A percentile compares a stretch with the other conserved stretches of the same genome.
phyloP scores from a whole-genome alignment of 2,329 filamentous ascomycete genomes.

The Gnomoniopsis smithogilvyi region DNA sequence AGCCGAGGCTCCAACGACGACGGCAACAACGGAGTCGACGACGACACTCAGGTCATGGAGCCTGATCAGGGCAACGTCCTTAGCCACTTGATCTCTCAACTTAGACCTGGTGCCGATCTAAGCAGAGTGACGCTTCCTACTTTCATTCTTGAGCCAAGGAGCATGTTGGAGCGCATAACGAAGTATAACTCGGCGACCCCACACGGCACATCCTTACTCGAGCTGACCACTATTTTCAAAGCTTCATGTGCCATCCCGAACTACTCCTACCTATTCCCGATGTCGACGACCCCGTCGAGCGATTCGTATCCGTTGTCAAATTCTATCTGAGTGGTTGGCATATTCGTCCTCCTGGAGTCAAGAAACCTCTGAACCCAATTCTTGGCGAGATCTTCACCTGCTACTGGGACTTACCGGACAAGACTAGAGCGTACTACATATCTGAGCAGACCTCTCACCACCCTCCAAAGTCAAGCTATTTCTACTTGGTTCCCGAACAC shows the following conservation, averaged over 20 bases:
- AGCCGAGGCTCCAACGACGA: conserved; percentile 58
- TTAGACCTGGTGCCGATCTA: conserved; percentile 91
- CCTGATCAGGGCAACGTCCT: conserved; percentile 95
- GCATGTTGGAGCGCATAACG: conserved; percentile 97
- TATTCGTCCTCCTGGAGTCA: conserved; percentile 94
- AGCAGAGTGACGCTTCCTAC: conserved; percentile 93
- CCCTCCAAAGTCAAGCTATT: conserved; percentile 97
- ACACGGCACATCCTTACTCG: not conserved
- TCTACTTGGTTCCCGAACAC: conserved; percentile 94
- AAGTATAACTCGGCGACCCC: conserved; percentile 60
- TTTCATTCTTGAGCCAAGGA: conserved; percentile 95
- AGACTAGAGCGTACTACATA: conserved; percentile 89
- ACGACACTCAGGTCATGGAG: conserved; percentile 80
- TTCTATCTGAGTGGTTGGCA: conserved; percentile 99
- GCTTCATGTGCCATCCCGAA: conserved; percentile 99
- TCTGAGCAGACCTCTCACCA: conserved; percentile 98
- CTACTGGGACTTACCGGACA: conserved; percentile 89
- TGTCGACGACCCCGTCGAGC: conserved; percentile 82
- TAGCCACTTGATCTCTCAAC: conserved; percentile 93
- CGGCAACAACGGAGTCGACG: conserved; percentile 48
- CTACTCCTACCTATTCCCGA: conserved; percentile 83
- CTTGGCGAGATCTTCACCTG: conserved; percentile 92
- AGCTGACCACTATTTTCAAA: conserved; percentile 34
- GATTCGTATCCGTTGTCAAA: conserved; percentile 94
- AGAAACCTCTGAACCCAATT: conserved; percentile 96